phyloP scores from a whole-genome alignment of 2,329 filamentous ascomycete species.

The Chlorencoelia australis region DNA sequence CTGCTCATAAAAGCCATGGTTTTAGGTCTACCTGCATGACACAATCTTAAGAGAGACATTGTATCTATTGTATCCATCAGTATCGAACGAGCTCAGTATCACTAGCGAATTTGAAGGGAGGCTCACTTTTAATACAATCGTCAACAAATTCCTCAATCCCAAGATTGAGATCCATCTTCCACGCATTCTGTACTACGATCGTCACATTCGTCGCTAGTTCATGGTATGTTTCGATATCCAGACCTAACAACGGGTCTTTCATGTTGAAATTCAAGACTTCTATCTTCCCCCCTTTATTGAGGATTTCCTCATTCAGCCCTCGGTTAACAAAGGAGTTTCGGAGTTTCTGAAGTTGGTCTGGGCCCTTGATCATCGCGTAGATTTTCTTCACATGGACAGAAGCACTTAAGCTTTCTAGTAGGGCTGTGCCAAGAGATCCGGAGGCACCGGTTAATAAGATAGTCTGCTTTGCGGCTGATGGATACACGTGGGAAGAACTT shows the following conservation, averaged over 20 bases:
- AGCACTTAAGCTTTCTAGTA: slow-evolving; percentile 13
- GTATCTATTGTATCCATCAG: slow-evolving; percentile 16
- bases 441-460: slow-evolving; percentile 21
- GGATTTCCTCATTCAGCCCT: slow-evolving; percentile 15
- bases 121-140: slow-evolving; percentile 24
- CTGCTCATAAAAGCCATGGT: slow-evolving; percentile 22
- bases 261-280: slow-evolving; percentile 22
- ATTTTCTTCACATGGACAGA: slow-evolving; percentile 15
- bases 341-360: slow-evolving; percentile 13
- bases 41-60: slow-evolving; percentile 24
- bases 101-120: neutral
- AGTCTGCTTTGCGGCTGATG: slow-evolving; percentile 10
- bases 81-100: neutral
- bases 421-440: slow-evolving; percentile 20
- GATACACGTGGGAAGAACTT: slow-evolving; percentile 3
- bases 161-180: slow-evolving; percentile 26
- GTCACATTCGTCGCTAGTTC: slow-evolving; percentile 19
- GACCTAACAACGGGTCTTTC: slow-evolving; percentile 21
- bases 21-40: slow-evolving; percentile 18
- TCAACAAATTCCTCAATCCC: slow-evolving; percentile 24
- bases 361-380: slow-evolving; percentile 20
- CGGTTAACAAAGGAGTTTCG: slow-evolving; percentile 8
- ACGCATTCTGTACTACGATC: slow-evolving; percentile 23
- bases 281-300: slow-evolving; percentile 15
- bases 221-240: slow-evolving; percentile 19